Base-by-base conservation (phyloP, 1,284 basidiomycete species). In the Puccinia polysora region DNA sequence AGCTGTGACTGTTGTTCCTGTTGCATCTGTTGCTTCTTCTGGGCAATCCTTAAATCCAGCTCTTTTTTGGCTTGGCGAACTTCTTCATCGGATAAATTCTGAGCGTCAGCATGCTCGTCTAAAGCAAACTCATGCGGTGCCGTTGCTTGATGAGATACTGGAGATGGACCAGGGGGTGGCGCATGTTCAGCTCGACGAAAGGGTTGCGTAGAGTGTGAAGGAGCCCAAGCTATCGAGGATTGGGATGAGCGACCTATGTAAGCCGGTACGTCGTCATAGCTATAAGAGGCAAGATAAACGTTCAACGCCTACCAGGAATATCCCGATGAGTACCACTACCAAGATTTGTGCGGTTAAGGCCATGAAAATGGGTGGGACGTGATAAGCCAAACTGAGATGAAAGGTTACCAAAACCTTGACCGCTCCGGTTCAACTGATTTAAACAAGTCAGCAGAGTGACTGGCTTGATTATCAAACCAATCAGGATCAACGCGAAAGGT, bases 401-500 rank as follows among this genome's bases (percentile, higher is more conserved):
- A 34, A 55, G 38, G 23, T 23, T 15, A 20, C 20, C 20, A 53
- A 65, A 38, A 20, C 50, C 49, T 23, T 38, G 38, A 12, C n/a
- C 25, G 34, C n/a, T 49, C 30, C 53, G 55, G 30, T 45, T 55
- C 1, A 58, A 28, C 36, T 68, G 38, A 38, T 38, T 30, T 1
- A 56, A 43, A 68, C 65, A 68, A n/a, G 32, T 65, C n/a, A 68
- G 7, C 8, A 58, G 43, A 43, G 36, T 56, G 55, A 68, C 49
- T 12, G 65, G 65, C 40, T 68, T 68, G 53, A 68, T 68, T 3
- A 68, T 59, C 14, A 68, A 45, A 2, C 65, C 65, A 2, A 68
- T 30, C 18, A 68, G 36, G n/a, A 68, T 68, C n/a, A 68, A 25
- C 34, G 58, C 14, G 28, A 68, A 68, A 15, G 65, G 65, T 23